Evolutionary conservation across 306 rosid genomes (phyloP).

Genomic region (Rosa rugosa): DNA sequence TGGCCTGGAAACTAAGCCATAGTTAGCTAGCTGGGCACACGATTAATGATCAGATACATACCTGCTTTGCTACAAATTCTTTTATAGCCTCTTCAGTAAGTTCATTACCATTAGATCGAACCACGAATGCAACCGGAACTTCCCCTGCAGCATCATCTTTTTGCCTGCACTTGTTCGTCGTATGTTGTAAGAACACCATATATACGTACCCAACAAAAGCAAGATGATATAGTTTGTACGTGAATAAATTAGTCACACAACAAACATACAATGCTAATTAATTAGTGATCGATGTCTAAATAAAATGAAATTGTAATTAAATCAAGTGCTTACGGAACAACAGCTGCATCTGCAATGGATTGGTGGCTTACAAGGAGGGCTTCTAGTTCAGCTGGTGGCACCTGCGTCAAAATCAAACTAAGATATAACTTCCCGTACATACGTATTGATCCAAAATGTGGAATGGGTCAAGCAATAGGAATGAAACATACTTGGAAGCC

Average conservation of each 20-base stretch:
- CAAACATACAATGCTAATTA: no score
- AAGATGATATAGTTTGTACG: no score
- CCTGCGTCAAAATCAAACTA: conserved; percentile 35
- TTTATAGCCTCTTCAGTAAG: conserved; percentile 69
- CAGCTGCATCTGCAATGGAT: conserved; percentile 85
- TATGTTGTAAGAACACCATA: not conserved
- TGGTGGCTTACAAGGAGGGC: conserved; percentile 75
- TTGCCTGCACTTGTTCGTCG: conserved; percentile 41
- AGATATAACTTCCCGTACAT: not conserved
- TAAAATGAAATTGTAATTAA: not conserved
- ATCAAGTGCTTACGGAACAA: conserved; percentile 68
- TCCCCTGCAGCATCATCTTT: conserved; percentile 85
- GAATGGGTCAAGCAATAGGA: not conserved
- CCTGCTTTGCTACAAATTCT: conserved; percentile 79
- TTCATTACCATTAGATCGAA: conserved; percentile 51
- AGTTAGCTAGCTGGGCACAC: not conserved
- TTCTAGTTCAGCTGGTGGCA: conserved; percentile 94
- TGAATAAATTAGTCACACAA: not conserved
- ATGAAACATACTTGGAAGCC: conserved; percentile 75
- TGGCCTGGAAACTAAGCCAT: no score
- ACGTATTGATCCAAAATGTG: not conserved
- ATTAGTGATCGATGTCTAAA: no score
- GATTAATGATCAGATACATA: conserved; percentile 6
- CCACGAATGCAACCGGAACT: conserved; percentile 89
- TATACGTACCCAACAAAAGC: not conserved